These are phyloP conservation scores for Spirogloea muscicola DNA, from an alignment of 139 green algal genomes.

Conservation along the genomic window DNA sequence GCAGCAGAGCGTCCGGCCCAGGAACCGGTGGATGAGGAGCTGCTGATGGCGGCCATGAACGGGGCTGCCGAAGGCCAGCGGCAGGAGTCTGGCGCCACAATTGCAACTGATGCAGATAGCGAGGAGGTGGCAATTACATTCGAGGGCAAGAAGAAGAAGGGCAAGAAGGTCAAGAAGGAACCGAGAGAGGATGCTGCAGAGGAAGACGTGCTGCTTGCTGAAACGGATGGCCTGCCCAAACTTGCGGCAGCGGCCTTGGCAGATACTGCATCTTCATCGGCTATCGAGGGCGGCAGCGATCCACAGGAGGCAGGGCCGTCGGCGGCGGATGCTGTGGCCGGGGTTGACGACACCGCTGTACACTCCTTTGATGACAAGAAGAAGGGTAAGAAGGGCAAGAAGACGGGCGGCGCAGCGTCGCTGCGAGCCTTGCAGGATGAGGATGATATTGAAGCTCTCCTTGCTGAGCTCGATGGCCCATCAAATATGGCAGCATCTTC, in stretches of 20 bases:
- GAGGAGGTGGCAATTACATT: neutral
- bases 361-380: too few species aligned
- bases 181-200: neutral
- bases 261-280: neutral
- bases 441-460: conserved; percentile 13
- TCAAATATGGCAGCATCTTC: neutral
- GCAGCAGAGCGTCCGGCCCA: neutral
- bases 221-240: conserved; percentile 37
- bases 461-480: conserved; percentile 42
- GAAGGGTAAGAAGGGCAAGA: conserved; percentile 67
- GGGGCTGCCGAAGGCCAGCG: conserved; percentile 3
- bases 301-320: neutral
- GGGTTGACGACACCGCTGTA: too few species aligned
- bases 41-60: too few species aligned
- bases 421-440: conserved; percentile 23
- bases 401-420: neutral
- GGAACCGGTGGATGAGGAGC: conserved; percentile 23
- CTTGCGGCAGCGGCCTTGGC: neutral
- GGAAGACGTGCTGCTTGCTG: conserved; percentile 44
- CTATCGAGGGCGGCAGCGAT: neutral
- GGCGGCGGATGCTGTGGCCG: neutral
- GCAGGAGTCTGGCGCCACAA: neutral
- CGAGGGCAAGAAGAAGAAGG: conserved; percentile 17
- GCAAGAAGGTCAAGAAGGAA: conserved; percentile 27
- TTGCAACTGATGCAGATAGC: neutral